Base-by-base conservation (phyloP, 2,329 filamentous ascomycete genomes). In the Fusarium sp. region DNA sequence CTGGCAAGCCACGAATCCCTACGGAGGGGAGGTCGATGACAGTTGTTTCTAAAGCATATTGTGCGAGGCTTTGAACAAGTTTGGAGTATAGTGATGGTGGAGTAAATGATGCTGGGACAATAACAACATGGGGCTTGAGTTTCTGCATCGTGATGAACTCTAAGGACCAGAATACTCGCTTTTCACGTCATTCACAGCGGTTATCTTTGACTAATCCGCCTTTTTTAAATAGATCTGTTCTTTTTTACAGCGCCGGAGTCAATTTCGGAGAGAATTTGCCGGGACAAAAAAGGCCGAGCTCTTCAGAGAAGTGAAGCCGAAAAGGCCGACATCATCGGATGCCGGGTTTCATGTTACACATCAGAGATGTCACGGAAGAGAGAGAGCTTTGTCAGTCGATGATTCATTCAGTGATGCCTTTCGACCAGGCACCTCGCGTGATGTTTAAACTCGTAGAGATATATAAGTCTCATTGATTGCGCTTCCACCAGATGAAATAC, bases 171-270 rank as follows among this genome's bases (percentile, higher is more conserved):
- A 39, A 9, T 39, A 6, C 38, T 20, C 15, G 5, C 15, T 15
- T 4, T 36, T 8, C n/a, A 5, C 18, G 18, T 11, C 2, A 25
- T 0, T 12, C 13, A 2, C 20, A 35, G n/a, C 2, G 3, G 11
- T 11, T 5, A 6, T 20, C 9, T 4, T 4, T 12, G 17, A 14
- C 3, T 4, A 20, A 7, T 14, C 4, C 5, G 11, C 2, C 11
- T 2, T 27, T 27, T 50, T 22, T 12, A 27, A 22, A 9, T 4
- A 27, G 11, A 4, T 2, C 4, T 0, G 0, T 25, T 9, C 1
- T 13, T 8, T 2, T 3, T 1, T 3, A 10, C 12, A 14, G 8
- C 22, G 18, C 3, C 17, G 7, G 13, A 17, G 9, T 12, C 10
- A 12, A 4, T 29, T 6, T n/a, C 17, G 1, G 13, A 27, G 3